A percentile compares a stretch with the other conserved stretches of the same genome.
Evolutionary conservation across 164 flowering plant species (phyloP).

Genomic region (grape (Vitis vinifera)): DNA sequence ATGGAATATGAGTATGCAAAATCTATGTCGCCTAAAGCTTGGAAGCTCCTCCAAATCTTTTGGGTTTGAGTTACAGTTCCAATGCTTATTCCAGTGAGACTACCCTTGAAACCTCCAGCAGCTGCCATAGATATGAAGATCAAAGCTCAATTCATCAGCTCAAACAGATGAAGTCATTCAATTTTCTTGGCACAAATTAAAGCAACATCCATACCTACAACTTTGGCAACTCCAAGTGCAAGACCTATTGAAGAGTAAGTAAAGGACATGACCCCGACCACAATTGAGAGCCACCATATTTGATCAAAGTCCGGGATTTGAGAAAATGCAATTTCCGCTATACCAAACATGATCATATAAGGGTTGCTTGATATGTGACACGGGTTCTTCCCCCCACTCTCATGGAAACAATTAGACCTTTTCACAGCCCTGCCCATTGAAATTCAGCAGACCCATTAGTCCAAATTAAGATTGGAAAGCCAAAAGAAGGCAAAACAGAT

Average conservation of each 20-base stretch:
- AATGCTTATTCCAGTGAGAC: conserved; percentile 24
- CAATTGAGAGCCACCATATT: conserved; percentile 53
- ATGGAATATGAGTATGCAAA: conserved; percentile 36
- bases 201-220: conserved; percentile 29
- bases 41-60: conserved; percentile 30
- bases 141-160: too few relatives aligned
- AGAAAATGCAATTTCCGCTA: conserved; percentile 37
- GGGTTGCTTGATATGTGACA: conserved; percentile 41
- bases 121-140: too few relatives aligned
- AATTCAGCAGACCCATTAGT: neutral
- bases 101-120: conserved; percentile 4
- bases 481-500: too few relatives aligned
- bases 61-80: conserved; percentile 21
- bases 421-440: conserved; percentile 42
- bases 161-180: too few relatives aligned
- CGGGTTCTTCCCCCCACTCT: conserved; percentile 22
- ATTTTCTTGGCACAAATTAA: too few relatives aligned
- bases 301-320: conserved; percentile 69
- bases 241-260: conserved; percentile 60
- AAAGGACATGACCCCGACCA: conserved; percentile 81
- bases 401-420: conserved; percentile 51
- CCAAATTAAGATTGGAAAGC: too few relatives aligned
- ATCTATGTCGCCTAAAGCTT: conserved; percentile 44
- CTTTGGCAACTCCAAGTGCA: conserved; percentile 51
- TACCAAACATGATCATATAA: conserved; percentile 45